phyloP scores from a whole-genome alignment of 192 early-diverging fungal genomes.

The Backusella australiensis region DNA sequence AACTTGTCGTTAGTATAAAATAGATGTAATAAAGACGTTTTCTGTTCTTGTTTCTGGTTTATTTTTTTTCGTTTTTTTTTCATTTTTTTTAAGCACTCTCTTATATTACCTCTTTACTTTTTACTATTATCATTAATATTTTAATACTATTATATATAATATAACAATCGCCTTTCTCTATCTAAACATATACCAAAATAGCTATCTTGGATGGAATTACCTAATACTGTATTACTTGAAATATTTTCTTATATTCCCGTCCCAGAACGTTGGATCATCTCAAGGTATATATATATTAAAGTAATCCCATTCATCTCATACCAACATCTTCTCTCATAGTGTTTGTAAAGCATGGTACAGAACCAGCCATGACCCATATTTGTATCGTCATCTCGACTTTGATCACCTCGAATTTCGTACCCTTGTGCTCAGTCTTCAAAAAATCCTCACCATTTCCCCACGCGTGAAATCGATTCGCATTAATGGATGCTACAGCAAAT shows the following conservation, averaged over 20 bases:
- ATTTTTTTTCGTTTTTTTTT: not conserved
- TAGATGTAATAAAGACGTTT: not conserved
- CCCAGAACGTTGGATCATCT: slow-evolving; percentile 8
- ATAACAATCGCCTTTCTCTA: not conserved
- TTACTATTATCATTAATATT: not conserved
- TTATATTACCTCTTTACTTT: not conserved
- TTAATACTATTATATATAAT: not conserved
- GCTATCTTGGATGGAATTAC: not conserved
- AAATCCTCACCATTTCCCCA: slow-evolving; percentile 32
- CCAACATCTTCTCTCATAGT: not conserved
- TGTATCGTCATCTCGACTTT: slow-evolving; percentile 42
- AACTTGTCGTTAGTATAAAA: slow-evolving; percentile 5
- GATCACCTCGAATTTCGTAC: slow-evolving; percentile 43
- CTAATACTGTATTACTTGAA: slow-evolving; percentile 3
- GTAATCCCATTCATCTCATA: not conserved
- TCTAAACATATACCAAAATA: not conserved
- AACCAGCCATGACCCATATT: slow-evolving; percentile 35
- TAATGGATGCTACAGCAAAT: slow-evolving; percentile 39
- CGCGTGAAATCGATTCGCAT: slow-evolving; percentile 37
- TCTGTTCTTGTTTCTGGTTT: not conserved
- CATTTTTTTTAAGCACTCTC: not conserved
- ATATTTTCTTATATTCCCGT: slow-evolving; percentile 12
- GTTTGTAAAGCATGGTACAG: slow-evolving; percentile 33
- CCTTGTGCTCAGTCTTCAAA: slow-evolving; percentile 35
- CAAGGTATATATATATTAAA: slow-evolving; percentile 2